A percentile compares a stretch with the other conserved stretches of the same genome.
Evolutionary conservation across 176 grass and related monocot species (phyloP).

Genomic region (Lolium perenne): DNA sequence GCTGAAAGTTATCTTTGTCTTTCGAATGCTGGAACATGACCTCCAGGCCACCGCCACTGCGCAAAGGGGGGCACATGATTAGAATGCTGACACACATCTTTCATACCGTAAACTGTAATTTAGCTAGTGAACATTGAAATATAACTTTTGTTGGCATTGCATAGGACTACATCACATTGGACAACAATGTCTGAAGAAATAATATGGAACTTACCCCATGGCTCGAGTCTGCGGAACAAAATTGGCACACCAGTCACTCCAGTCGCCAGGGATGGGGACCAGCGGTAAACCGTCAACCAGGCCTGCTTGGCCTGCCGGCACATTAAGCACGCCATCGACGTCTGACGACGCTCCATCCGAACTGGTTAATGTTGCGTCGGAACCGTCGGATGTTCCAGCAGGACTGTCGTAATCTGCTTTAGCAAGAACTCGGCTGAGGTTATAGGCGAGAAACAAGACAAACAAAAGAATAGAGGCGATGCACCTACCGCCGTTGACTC

Average conservation of each 20-base stretch:
- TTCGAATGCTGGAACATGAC: neutral
- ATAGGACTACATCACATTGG: neutral
- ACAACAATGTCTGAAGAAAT: neutral
- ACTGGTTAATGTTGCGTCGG: neutral
- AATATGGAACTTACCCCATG: conserved; percentile 3
- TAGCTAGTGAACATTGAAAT: neutral
- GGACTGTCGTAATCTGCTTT: neutral
- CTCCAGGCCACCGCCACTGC: neutral
- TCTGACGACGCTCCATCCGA: neutral
- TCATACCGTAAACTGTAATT: neutral
- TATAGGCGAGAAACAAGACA: neutral
- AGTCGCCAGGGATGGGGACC: neutral
- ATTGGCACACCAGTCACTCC: neutral
- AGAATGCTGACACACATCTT: neutral
- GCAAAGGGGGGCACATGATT: conserved; percentile 10
- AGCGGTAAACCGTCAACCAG: neutral
- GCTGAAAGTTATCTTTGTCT: neutral
- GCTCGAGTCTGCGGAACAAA: neutral
- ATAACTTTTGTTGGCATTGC: too few relatives aligned
- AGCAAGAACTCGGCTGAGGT: neutral
- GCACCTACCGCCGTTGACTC: conserved; percentile 1
- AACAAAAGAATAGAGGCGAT: neutral
- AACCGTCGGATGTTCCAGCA: conserved; percentile 11
- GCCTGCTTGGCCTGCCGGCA: neutral
- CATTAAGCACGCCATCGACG: neutral